phyloP scores from a whole-genome alignment of 805 yeast species.

The Lipomyces chichibuensis region DNA sequence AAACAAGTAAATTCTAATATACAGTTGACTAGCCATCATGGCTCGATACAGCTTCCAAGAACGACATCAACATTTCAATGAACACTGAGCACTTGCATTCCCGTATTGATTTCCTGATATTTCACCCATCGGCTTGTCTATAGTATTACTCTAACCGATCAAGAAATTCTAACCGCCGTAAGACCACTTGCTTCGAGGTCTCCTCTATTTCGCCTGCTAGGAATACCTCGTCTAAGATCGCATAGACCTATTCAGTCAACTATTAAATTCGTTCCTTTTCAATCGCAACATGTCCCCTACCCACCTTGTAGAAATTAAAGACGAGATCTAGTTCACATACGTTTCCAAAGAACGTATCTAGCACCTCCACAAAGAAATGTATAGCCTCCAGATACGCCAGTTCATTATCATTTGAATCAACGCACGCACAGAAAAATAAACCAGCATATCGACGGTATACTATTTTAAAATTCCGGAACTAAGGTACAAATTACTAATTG shows the following conservation, averaged over 20 bases:
- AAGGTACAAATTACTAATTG: conserved; percentile 6
- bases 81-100: neutral
- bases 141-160: conserved; percentile 59
- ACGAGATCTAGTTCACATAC: conserved; percentile 94
- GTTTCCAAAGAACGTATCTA: conserved; percentile 82
- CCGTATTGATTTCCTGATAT: neutral
- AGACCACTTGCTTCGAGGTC: conserved; percentile 68
- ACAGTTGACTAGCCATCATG: neutral
- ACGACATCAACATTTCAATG: neutral
- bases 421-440: conserved; percentile 79
- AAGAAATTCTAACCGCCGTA: conserved; percentile 65
- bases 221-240: conserved; percentile 82
- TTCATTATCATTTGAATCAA: conserved; percentile 80
- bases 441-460: conserved; percentile 93
- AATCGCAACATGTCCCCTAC: neutral
- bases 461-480: conserved; percentile 62
- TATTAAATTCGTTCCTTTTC: neutral
- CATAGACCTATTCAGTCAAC: conserved; percentile 50
- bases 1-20: neutral
- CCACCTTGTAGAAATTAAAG: conserved; percentile 78
- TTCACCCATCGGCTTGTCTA: neutral
- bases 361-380: conserved; percentile 84
- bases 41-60: neutral
- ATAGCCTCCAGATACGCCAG: conserved; percentile 79
- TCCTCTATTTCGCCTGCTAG: conserved; percentile 91